These are phyloP conservation scores for Emiliania huxleyi DNA, from an alignment of 78 protist species.

Conservation along the genomic window DNA sequence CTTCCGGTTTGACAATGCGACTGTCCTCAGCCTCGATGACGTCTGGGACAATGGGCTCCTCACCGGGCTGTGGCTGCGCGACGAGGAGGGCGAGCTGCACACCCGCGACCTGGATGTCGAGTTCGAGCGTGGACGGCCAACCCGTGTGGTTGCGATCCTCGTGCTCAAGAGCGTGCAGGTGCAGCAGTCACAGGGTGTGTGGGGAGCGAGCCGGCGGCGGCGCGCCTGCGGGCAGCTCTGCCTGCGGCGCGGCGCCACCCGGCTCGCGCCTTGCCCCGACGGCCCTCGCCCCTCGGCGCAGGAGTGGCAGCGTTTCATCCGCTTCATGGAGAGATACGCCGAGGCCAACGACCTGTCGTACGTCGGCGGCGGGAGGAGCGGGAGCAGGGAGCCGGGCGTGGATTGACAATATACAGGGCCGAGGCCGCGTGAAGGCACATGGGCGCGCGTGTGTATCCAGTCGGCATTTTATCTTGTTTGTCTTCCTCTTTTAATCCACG, in stretches of 20 bases:
- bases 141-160: neutral
- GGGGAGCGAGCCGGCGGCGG: no score
- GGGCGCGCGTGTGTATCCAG: no score
- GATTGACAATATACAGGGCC: no score
- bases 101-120: neutral
- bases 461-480: no score
- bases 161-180: neutral
- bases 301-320: neutral
- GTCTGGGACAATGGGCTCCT: neutral
- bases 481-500: no score
- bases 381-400: no score
- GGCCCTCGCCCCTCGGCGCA: neutral
- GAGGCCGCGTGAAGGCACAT: no score
- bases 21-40: neutral
- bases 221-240: no score
- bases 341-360: neutral
- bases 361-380: no score
- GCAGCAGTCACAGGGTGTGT: no score
- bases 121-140: neutral
- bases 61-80: neutral
- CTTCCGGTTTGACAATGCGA: neutral
- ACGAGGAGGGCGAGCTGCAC: neutral
- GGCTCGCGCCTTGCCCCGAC: no score
- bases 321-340: neutral
- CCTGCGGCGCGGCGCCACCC: no score